phyloP scores from a whole-genome alignment of 768 basidiomycete genomes.

The Pulveroboletus ravenelii region DNA sequence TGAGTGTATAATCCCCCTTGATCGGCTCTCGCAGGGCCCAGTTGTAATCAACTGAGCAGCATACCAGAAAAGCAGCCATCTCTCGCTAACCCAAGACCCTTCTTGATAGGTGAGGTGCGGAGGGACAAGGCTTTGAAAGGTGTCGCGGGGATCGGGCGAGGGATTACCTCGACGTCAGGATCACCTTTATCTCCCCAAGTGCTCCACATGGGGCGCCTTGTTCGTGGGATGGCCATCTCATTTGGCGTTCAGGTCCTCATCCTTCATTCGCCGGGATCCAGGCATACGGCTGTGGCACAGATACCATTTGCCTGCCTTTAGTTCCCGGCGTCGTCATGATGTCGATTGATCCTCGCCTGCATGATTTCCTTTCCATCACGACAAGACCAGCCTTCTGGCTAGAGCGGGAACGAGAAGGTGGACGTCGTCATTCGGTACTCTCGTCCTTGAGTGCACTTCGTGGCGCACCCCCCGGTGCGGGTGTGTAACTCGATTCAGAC shows the following conservation, averaged over 20 bases:
- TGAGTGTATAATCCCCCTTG: constrained; percentile 64
- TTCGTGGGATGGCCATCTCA: neutral
- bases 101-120: constrained; percentile 15
- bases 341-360: too few relatives aligned
- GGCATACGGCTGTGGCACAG: too few relatives aligned
- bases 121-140: constrained; percentile 41
- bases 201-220: constrained; percentile 14
- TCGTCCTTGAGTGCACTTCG: constrained; percentile 30
- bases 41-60: constrained; percentile 53
- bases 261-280: too few relatives aligned
- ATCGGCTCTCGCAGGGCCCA: constrained; percentile 60
- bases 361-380: neutral
- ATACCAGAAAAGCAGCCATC: constrained; percentile 58
- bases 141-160: constrained; percentile 53
- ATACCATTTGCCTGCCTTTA: too few relatives aligned
- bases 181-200: constrained; percentile 15
- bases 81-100: constrained; percentile 41
- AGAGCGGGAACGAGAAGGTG: constrained; percentile 21
- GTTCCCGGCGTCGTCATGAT: too few relatives aligned
- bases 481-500: constrained; percentile 33
- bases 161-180: neutral
- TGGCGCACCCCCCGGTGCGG: constrained; percentile 8
- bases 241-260: fast-evolving
- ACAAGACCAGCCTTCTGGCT: neutral
- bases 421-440: neutral